Conservation (phyloP, 805 yeast species). For the Kurtzmaniella cleridarum region DNA sequence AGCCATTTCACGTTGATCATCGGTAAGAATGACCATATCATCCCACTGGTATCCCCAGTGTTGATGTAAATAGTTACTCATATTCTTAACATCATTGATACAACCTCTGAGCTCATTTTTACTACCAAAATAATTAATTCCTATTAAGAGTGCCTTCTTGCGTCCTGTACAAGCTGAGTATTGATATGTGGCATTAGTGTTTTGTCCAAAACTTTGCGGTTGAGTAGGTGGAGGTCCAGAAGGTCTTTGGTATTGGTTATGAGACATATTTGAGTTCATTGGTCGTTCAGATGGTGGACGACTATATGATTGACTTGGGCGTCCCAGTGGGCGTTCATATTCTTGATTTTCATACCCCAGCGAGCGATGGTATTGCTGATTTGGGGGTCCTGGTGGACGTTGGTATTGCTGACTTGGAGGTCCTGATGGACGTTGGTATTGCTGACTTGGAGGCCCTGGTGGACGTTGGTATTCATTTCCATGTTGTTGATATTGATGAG, state of each 20-base stretch:
- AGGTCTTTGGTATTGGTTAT: conserved; percentile 7
- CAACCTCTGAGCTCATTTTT: conserved; percentile 30
- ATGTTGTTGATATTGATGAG: conserved; percentile 4
- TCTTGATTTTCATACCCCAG: conserved; percentile 6
- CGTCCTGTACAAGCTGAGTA: conserved; percentile 34
- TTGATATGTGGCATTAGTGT: conserved; percentile 30
- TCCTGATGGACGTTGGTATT: conserved; percentile 3
- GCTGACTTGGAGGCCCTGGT: conserved; percentile 19
- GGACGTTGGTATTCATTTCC: not conserved
- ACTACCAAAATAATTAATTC: conserved; percentile 29
- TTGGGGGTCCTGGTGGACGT: conserved; percentile 2
- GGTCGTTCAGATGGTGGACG: conserved; percentile 11
- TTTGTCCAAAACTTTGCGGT: conserved; percentile 34
- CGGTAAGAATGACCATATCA: conserved; percentile 35
- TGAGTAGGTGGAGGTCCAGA: conserved; percentile 21
- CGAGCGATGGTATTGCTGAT: not conserved
- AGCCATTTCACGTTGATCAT: conserved; percentile 26
- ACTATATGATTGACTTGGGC: conserved; percentile 9
- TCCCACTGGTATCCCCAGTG: conserved; percentile 29
- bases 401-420: conserved; percentile 15
- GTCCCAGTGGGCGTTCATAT: conserved; percentile 16
- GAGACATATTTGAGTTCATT: conserved; percentile 4
- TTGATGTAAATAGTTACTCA: conserved; percentile 25
- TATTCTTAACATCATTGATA: conserved; percentile 35
- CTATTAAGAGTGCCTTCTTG: conserved; percentile 32